Evolutionary conservation across 805 yeast species (phyloP), one percentile per base, ranked within the genome.

Genomic region (Saturnispora hagleri): DNA sequence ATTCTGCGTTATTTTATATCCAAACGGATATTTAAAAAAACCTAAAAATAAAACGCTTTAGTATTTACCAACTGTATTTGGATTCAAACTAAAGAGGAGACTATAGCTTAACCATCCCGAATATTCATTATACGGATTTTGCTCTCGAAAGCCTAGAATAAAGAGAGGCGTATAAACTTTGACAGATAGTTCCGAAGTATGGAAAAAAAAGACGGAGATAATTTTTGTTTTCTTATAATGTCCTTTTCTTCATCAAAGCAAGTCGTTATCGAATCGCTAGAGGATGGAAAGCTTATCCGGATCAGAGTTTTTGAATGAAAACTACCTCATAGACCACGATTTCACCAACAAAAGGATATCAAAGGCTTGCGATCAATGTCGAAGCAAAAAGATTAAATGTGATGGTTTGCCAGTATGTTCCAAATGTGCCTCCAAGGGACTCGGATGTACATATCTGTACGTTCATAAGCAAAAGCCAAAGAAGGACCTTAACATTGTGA

Each of bases 321-420:
- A 18, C 24, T 38, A 38, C 26, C 24, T 18, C 24, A 38, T 38
- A 20, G 42, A 38, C 12, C 42, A 38, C 17, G 42, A 38, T 18
- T 38, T 38, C 24, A 38, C 22, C 22, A 38, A 38, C 42, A 38
- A 38, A 18, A 18, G 78, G 47, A 68, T 68, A n/a, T 60, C 72
- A 4, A 67, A 70, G 45, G 82, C 81, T 9, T 78, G 83, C 57
- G 77, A 73, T 54, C 67, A 65, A 50, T 78, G 83, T 56, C 63
- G 81, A 17, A 60, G 60, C 50, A 67, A 76, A 42, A 78, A 78
- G 57, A 71, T 75, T 53, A 76, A 75, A 56, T 78, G 83, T 58
- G 76, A 78, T 58, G 79, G 81, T 0, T 61, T 59, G 3, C 53
- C 55, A 12, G 73, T 73, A 4, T 78, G 83, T 55, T 56, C 65